Evolutionary conservation across 208 protist species (phyloP), one percentile per base, ranked within the genome.

Genomic region (Zelonia costaricensis): DNA sequence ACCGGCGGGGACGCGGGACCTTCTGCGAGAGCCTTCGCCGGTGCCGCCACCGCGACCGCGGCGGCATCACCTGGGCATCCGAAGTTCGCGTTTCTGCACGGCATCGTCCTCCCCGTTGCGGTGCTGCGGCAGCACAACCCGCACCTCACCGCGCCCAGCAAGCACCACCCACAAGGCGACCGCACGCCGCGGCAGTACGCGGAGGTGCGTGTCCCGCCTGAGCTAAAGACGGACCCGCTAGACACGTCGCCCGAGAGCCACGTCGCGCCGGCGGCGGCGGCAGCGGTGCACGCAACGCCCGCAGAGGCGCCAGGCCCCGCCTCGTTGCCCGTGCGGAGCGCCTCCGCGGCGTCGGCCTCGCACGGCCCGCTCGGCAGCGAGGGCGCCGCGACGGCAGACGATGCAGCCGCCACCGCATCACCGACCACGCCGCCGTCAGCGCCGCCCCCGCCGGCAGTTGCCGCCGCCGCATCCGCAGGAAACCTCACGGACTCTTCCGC

Each of bases 41-140:
- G 28, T 9, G 18, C 48, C 6, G 4, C 23, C n/a, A 20, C 18
- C 15, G 46, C 27, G 8, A 16, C 27, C 1, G 44, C 6, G 25
- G 9, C 25, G 43, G 23, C 53, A 1, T 45, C 28, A 2, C 4
- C 48, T 1, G 7, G 16, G 18, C 22, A 48, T 2, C 54, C 44
- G 22, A 62, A 67, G 35, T 79, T 83, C 58, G 63, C 77, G 10
- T 67, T 88, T 30, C 18, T 74, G 16, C 56, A 74, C 20, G 74
- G 70, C 30, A 65, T 70, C 28, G 53, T 88, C 6, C 52, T 84
- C 42, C 68, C 81, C 15, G 22, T 67, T 31, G 16, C 12, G 0
- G 61, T 71, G 43, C 62, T 88, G 55, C 38, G 53, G 44, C 65
- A 67, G 48, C 42, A 67, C 22, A 82, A 84, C 44, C 51, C 52